Base-by-base conservation (phyloP, 129 eudicot species). In the Arctium minus region DNA sequence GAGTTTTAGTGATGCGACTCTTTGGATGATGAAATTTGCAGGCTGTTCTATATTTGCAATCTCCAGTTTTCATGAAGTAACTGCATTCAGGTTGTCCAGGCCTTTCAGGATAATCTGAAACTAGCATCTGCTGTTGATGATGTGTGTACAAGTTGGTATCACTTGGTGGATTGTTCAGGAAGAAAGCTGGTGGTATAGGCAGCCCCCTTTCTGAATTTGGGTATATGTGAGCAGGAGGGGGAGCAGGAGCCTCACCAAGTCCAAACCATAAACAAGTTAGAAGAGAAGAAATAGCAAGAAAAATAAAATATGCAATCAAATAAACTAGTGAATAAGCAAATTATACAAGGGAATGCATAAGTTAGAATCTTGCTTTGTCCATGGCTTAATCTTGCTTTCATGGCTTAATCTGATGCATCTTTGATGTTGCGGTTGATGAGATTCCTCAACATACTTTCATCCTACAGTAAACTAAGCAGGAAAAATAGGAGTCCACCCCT, bases 1-100 rank as follows among this genome's bases (percentile, higher is more conserved):
- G 6, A 72, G 86, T 50, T 82, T 82, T 81, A 70, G 87, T 9
- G 7, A 53, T 79, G 53, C 85, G 90, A 70, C 69, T 87, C 85
- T 84, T 91, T 11, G 99, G 99, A 87, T 96, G 99, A 84, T 96
- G 89, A 86, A 91, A 96, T 78, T 90, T 93, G 86, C 99, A 96
- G 53, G 44, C 48, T 48, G 97, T 85, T 71, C 78, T 86, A 73
- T 86, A 96, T 76, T 93, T 96, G 84, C 99, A 93, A 44, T 91
- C 93, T 56, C 99, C 99, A 4, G 97, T 93, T 90, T 82, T 96
- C 84, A 96, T 9, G 73, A 88, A 96, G 85, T 86, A 91, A 79
- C 88, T 88, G 94, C 97, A 96, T 39, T 93, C 98, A 62, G 95
- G 98, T 70, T 91, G 95, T 38, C 99, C 99, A 3, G 98, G 97